Evolutionary conservation across 305 asterid genomes (phyloP).

Genomic region (Petunia hybrid): DNA sequence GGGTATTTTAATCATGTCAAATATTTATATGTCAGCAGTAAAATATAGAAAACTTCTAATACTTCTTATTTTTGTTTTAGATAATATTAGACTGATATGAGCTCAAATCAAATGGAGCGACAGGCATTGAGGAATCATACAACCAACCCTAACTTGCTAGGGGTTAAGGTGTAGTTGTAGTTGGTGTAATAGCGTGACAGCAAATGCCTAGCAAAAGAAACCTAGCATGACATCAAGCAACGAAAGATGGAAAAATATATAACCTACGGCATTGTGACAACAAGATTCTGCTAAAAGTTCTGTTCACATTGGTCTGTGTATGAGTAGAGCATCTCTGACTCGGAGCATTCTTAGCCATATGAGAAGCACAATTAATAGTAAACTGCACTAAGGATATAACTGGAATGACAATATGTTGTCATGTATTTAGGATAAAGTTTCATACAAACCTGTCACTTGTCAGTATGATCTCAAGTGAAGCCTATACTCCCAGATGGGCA

Average conservation of each 20-base stretch:
- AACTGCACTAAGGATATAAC: constrained; percentile 13
- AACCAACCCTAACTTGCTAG: too few species aligned
- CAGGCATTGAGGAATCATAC: too few species aligned
- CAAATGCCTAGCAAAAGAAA: neutral
- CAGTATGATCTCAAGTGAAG: constrained; percentile 24
- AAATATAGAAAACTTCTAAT: too few species aligned
- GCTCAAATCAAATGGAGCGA: too few species aligned
- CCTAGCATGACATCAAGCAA: neutral
- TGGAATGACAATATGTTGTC: neutral
- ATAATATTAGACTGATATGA: too few species aligned
- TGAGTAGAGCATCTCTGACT: neutral
- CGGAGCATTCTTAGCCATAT: constrained; percentile 18
- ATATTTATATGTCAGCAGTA: too few species aligned
- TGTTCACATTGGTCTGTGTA: neutral
- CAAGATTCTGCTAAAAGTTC: neutral
- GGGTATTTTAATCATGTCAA: too few species aligned
- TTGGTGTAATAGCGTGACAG: neutral
- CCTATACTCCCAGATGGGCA: constrained; percentile 10
- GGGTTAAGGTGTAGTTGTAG: too few species aligned
- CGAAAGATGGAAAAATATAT: neutral
- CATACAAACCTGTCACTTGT: neutral
- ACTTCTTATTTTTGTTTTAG: too few species aligned
- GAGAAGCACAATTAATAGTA: constrained; percentile 12
- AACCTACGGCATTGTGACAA: neutral
- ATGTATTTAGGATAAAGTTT: neutral